Base-by-base conservation (phyloP, 176 grass and related monocot species). In the Secale cereale region DNA sequence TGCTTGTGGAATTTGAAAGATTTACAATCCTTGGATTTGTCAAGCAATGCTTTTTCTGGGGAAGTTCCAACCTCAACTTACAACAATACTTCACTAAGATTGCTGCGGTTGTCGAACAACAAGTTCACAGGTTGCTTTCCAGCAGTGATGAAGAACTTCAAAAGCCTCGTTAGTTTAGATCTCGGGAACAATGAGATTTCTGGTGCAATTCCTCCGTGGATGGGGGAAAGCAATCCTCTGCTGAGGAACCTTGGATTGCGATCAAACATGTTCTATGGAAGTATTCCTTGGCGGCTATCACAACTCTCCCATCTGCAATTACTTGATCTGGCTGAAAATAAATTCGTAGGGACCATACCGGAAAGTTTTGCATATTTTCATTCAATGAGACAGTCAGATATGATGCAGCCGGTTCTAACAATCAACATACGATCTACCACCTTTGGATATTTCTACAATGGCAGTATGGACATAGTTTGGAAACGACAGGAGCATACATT, bases 181-280 rank as follows among this genome's bases (percentile, higher is more conserved):
- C 33, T 85, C 7, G 82, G 64, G 33, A 8, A 64, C 3, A 85
- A 78, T 27, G 69, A 45, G 19, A 15, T 86, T 35, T 59, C 48
- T 32, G 72, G 75, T 36, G 15, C 23, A 7, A 17, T 86, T 40
- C 83, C 83, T 35, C 36, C 50, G 3, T 86, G 83, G 83, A 79
- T 86, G 15, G 83, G 43, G 20, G 28, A 59, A 30, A 59, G 29
- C 30, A 78, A 25, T 36, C 30, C 7, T 5, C 19, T 28, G 3
- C 72, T 87, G 10, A 11, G 39, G 15, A 8, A 81, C 50, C 66
- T 87, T 14, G 1, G 45, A 27, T 54, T 87, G 8, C 66, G 11
- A 72, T 86, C 85, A n/a, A 87, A 87, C 3, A 28, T 75, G 54
- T 82, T 87, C 26, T 4, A 29, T 14, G 78, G 85, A 7, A 74